phyloP scores from a whole-genome alignment of 495 filamentous ascomycete genomes.

The Tuber brumale region DNA sequence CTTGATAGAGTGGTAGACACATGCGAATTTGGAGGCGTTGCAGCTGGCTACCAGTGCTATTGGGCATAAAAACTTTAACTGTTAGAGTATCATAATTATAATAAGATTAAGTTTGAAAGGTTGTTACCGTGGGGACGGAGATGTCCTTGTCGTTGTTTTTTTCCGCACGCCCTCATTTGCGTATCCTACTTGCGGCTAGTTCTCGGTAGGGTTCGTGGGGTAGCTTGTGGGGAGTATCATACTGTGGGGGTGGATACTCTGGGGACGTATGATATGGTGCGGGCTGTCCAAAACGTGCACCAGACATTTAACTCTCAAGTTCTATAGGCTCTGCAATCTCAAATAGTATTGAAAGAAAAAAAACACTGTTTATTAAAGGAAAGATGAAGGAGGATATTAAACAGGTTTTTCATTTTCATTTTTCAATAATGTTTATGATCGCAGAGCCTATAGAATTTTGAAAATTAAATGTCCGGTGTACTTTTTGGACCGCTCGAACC shows the following conservation, averaged over 20 bases:
- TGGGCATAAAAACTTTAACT: not conserved
- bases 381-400: no score
- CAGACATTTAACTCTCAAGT: no score
- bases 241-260: not conserved
- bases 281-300: no score
- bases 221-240: not conserved
- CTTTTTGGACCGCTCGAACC: no score
- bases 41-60: not conserved
- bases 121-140: not conserved
- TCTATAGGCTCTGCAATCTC: no score
- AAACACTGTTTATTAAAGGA: no score
- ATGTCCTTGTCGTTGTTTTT: not conserved
- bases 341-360: no score
- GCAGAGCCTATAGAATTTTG: no score
- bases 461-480: no score
- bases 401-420: no score
- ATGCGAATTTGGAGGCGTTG: not conserved
- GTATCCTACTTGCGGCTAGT: not conserved
- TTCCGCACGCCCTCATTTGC: not conserved
- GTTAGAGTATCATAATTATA: not conserved
- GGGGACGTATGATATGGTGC: not conserved
- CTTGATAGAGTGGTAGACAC: not conserved
- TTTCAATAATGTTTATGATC: no score
- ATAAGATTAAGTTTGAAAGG: not conserved
- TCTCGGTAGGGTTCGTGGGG: not conserved